These are phyloP conservation scores for Massarina eburnea DNA, from an alignment of 2,329 filamentous ascomycete species.

Conservation along the genomic window DNA sequence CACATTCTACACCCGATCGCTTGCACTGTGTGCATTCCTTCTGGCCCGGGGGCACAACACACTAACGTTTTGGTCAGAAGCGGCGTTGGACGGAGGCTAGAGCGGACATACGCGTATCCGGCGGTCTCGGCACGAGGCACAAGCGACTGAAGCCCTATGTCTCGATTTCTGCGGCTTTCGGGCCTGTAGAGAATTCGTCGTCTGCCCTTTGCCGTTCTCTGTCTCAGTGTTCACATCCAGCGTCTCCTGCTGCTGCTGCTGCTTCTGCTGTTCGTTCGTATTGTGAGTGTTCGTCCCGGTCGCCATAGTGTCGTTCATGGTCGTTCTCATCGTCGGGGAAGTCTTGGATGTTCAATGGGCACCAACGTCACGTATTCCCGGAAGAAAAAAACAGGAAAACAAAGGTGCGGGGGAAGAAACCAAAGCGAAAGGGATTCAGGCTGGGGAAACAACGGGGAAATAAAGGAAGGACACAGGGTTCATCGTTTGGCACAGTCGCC, in stretches of 20 bases:
- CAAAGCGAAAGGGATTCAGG: slow-evolving; percentile 4
- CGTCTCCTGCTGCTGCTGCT: slow-evolving; percentile 10
- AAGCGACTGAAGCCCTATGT: slow-evolving; percentile 57
- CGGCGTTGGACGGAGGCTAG: background rate
- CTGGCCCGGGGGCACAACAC: slow-evolving; percentile 57
- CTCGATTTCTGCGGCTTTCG: slow-evolving; percentile 35
- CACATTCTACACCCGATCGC: slow-evolving; percentile 53
- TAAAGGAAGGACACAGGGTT: slow-evolving; percentile 13
- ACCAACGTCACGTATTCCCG: background rate
- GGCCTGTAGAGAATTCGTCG: slow-evolving; percentile 14
- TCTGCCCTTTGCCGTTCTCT: slow-evolving; percentile 15
- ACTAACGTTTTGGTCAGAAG: slow-evolving; percentile 42
- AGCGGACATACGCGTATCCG: slow-evolving; percentile 41
- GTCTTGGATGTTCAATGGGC: background rate
- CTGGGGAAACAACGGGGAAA: slow-evolving; percentile 13
- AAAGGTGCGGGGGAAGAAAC: slow-evolving; percentile 11
- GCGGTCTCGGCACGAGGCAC: slow-evolving; percentile 55
- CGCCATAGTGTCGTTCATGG: slow-evolving; percentile 16
- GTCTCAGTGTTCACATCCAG: slow-evolving; percentile 16
- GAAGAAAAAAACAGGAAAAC: background rate
- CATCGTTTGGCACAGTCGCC: slow-evolving; percentile 3
- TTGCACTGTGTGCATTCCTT: slow-evolving; percentile 57
- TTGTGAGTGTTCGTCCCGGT: slow-evolving; percentile 12
- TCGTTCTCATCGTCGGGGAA: background rate
- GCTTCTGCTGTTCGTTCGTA: slow-evolving; percentile 13